phyloP scores from a whole-genome alignment of 148 eudicot species.

The Pouteria glomerata region DNA sequence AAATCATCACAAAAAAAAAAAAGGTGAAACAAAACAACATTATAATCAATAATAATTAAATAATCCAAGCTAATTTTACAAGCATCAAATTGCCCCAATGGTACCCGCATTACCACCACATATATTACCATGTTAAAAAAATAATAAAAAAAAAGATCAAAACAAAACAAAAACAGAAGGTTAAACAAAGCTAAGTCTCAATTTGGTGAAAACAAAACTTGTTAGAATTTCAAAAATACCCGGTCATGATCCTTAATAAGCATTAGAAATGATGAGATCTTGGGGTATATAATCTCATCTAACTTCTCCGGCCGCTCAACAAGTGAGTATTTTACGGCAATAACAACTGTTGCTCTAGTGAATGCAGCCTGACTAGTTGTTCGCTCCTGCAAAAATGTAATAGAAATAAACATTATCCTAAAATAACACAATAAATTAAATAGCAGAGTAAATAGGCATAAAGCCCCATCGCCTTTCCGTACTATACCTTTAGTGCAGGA shows the following conservation, averaged over 20 bases:
- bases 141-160: neutral
- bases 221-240: slow-evolving; percentile 34
- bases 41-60: neutral
- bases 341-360: slow-evolving; percentile 89
- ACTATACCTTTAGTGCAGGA: slow-evolving; percentile 84
- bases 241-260: slow-evolving; percentile 91
- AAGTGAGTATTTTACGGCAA: slow-evolving; percentile 84
- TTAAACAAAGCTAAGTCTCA: neutral
- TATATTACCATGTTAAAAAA: neutral
- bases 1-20: slow-evolving; percentile 5
- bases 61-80: neutral
- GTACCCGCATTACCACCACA: neutral
- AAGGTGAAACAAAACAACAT: neutral
- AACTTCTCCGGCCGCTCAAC: slow-evolving; percentile 96
- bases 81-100: neutral
- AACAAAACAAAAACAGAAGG: neutral
- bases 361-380: slow-evolving; percentile 76
- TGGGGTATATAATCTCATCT: slow-evolving; percentile 78
- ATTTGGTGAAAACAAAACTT: neutral
- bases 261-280: slow-evolving; percentile 87
- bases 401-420: slow-evolving; percentile 1
- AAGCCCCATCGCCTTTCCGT: neutral
- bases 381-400: slow-evolving; percentile 45
- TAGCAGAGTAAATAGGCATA: neutral
- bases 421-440: neutral